A percentile compares a stretch with the other conserved stretches of the same genome.
Conservation (phyloP, 352 stramenopile genomes). For the Phytophthora boehmeriae region DNA sequence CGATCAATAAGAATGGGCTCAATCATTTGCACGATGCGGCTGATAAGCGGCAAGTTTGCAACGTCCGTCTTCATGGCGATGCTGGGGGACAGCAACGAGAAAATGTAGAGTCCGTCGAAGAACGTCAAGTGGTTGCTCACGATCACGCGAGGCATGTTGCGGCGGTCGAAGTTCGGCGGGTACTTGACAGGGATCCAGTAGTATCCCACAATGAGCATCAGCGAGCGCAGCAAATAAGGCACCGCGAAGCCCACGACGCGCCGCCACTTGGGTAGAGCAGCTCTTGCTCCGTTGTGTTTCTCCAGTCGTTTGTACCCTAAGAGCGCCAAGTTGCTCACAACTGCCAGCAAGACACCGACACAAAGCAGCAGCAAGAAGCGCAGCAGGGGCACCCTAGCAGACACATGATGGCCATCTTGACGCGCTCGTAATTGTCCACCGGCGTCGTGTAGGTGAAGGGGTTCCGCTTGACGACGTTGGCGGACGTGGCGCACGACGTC, state of each 20-base stretch:
- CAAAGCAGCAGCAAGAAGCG: constrained; percentile 51
- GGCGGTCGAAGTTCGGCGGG: constrained; percentile 33
- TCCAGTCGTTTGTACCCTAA: constrained; percentile 59
- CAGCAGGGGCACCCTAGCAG: constrained; percentile 59
- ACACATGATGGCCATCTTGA: constrained; percentile 65
- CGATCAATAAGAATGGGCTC: constrained; percentile 74
- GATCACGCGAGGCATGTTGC: constrained; percentile 48
- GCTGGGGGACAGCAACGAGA: constrained; percentile 54
- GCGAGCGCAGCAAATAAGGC: constrained; percentile 46
- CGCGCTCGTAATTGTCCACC: constrained; percentile 58
- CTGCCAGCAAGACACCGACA: constrained; percentile 34
- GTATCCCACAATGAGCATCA: constrained; percentile 70
- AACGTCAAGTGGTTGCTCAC: constrained; percentile 79
- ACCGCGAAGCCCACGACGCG: constrained; percentile 39
- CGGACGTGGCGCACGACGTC: constrained; percentile 14
- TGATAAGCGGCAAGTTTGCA: constrained; percentile 55
- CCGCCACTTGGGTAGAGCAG: constrained; percentile 50
- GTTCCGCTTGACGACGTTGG: constrained; percentile 33
- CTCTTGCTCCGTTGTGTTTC: constrained; percentile 25
- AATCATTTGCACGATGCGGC: constrained; percentile 61
- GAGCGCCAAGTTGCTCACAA: constrained; percentile 55
- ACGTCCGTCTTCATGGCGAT: constrained; percentile 82
- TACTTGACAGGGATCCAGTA: constrained; percentile 67
- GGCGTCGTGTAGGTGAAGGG: constrained; percentile 67
- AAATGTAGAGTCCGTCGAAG: constrained; percentile 69